These are phyloP conservation scores for Symbiodinium pilosum DNA, from an alignment of 73 alveolate species.

Conservation along the genomic window DNA sequence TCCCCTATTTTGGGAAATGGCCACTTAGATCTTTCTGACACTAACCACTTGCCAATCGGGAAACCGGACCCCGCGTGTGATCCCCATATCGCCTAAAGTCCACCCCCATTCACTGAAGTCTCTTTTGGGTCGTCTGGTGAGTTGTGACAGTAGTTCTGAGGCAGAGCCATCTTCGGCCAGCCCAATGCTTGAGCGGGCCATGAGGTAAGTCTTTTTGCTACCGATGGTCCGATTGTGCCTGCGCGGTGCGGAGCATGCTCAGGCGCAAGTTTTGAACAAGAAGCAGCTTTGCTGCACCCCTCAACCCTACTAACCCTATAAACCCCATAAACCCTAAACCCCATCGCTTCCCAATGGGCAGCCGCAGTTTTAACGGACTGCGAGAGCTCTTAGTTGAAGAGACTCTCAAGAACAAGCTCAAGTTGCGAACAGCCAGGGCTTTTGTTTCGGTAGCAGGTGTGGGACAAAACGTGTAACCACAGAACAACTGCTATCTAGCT, in stretches of 20 bases:
- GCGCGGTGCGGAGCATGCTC: slow-evolving; percentile 12
- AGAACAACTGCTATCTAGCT: too few relatives aligned
- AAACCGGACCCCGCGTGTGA: too few relatives aligned
- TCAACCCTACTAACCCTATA: too few relatives aligned
- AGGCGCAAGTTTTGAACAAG: background rate
- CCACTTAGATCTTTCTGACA: too few relatives aligned
- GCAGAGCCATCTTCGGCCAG: slow-evolving; percentile 77
- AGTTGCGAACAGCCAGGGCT: background rate
- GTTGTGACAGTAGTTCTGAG: too few relatives aligned
- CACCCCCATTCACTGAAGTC: too few relatives aligned
- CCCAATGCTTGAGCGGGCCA: slow-evolving; percentile 89
- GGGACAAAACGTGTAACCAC: background rate
- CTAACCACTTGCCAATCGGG: too few relatives aligned
- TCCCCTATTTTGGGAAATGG: too few relatives aligned
- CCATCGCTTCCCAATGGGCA: too few relatives aligned
- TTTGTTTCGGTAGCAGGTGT: background rate
- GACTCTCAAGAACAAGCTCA: background rate
- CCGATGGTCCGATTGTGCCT: background rate
- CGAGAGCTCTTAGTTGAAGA: background rate
- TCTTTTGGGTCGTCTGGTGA: too few relatives aligned
- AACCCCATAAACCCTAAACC: too few relatives aligned
- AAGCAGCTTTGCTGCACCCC: background rate
- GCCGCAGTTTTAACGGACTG: background rate
- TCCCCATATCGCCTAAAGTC: too few relatives aligned
- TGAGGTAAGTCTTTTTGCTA: background rate